Base-by-base conservation (phyloP, 2,329 filamentous ascomycete species). In the Alternaria arborescens region DNA sequence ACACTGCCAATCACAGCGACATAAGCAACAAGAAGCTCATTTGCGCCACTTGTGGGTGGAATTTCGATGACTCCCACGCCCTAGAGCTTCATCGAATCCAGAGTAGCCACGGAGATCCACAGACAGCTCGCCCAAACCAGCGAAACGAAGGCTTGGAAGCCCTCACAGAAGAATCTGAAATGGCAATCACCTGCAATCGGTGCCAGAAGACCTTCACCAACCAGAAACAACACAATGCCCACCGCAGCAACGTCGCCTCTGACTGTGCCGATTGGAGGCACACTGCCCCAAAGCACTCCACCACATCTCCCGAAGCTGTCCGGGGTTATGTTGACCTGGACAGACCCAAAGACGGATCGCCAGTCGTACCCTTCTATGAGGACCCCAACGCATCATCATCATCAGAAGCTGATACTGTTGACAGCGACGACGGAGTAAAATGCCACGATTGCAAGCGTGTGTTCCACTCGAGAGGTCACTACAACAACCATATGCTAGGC, bases 391-490 rank as follows among this genome's bases (percentile, higher is more conserved):
- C 38, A 12, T 36, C 26, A 18, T 36, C 26, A 24, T 26, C 46
- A 1, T 65, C 71, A 6, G 48, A 48, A 11, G 52, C 58, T 1
- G 52, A 62, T 10, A 66, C 54, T 8, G 51, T 65, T 22, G 38
- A 60, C 30, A 65, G 59, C 16, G 41, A 47, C 4, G 42, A 40
- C 10, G 56, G 28, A 5, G 11, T 60, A 11, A 62, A 55, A 30
- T 76, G 73, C 51, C 28, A 51, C 4, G 51, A 52, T 8, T 77
- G 73, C 54, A 69, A 68, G 32, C 64, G 58, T n/a, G n/a, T 11
- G 0, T 77, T 73, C 46, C 14, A 18, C 1, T 72, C 66, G 11
- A 11, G 50, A 44, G 62, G 57, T 10, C 14, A 36, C 7, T 72
- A 60, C 47, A 58, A 64, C 34, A 53, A 58, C n/a, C 73, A 76